Evolutionary conservation across 139 green algal genomes (phyloP).

Genomic region (Haematococcus lacustris): DNA sequence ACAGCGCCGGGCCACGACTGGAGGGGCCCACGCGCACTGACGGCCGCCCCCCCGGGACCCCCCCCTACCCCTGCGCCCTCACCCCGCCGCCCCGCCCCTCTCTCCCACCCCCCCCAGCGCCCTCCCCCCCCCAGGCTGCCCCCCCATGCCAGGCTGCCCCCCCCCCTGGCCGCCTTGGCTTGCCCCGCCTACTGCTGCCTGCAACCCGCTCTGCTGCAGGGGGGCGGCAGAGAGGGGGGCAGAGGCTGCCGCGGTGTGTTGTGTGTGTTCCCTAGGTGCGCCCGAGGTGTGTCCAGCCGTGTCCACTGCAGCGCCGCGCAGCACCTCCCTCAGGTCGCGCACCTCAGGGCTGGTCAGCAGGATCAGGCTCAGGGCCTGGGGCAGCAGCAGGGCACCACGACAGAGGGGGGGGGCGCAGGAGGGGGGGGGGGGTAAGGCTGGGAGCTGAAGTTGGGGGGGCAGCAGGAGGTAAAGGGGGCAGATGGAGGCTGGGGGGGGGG

Average conservation of each 20-base stretch:
- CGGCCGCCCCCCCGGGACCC: not conserved
- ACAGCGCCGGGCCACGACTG: constrained; percentile 43
- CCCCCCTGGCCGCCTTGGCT: not conserved
- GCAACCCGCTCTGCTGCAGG: no score
- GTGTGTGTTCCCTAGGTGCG: not conserved
- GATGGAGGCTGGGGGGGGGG: no score
- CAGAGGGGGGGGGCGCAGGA: no score
- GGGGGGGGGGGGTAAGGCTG: no score
- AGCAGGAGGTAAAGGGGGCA: no score
- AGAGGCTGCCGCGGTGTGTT: not conserved
- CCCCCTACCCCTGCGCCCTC: no score
- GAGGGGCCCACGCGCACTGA: not conserved
- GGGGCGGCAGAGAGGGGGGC: not conserved
- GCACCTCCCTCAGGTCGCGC: constrained; percentile 30
- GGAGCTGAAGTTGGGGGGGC: no score
- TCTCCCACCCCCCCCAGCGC: not conserved
- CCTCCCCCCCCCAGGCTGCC: not conserved
- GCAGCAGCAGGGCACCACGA: no score
- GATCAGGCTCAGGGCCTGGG: constrained; percentile 85
- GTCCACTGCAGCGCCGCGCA: constrained; percentile 22
- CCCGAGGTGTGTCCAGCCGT: no score
- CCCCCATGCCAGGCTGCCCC: not conserved
- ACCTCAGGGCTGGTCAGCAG: constrained; percentile 85
- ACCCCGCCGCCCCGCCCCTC: no score
- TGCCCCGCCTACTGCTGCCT: constrained; percentile 1